Evolutionary conservation across 2,329 filamentous ascomycete species (phyloP).

Genomic region (Chalaropsis thielavioides): DNA sequence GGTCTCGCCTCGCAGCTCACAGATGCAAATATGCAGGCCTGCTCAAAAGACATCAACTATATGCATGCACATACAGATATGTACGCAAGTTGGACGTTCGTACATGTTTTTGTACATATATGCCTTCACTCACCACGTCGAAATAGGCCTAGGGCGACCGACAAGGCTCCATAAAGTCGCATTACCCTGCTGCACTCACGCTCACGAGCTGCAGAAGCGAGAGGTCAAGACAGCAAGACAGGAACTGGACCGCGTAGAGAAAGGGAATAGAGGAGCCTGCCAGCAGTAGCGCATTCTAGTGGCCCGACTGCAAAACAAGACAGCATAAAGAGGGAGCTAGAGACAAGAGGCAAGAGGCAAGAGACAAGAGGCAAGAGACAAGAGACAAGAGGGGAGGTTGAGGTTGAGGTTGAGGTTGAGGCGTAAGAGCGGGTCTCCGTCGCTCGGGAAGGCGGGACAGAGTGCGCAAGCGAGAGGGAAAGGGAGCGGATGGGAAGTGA

Average conservation of each 20-base stretch:
- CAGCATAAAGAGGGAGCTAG: too few relatives aligned
- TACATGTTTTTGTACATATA: neutral
- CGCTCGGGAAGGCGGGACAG: neutral
- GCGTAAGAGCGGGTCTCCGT: neutral
- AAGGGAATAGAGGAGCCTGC: too few relatives aligned
- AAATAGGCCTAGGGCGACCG: neutral
- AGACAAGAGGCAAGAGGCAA: too few relatives aligned
- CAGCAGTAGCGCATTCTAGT: too few relatives aligned
- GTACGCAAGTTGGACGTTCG: neutral
- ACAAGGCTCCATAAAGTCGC: neutral
- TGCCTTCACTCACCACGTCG: neutral
- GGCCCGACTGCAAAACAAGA: too few relatives aligned
- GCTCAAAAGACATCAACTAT: neutral
- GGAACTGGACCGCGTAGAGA: too few relatives aligned
- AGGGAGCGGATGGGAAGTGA: neutral
- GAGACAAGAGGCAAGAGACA: too few relatives aligned
- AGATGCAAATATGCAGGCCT: neutral
- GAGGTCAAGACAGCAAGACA: neutral
- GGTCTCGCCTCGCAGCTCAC: neutral
- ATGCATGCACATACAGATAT: neutral
- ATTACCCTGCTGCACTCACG: neutral
- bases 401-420: too few relatives aligned
- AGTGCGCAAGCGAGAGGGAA: neutral
- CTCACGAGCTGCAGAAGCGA: conserved; percentile 1
- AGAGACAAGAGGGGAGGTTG: too few relatives aligned